phyloP scores from a whole-genome alignment of 305 asterid species.

The Solanum hybrid region DNA sequence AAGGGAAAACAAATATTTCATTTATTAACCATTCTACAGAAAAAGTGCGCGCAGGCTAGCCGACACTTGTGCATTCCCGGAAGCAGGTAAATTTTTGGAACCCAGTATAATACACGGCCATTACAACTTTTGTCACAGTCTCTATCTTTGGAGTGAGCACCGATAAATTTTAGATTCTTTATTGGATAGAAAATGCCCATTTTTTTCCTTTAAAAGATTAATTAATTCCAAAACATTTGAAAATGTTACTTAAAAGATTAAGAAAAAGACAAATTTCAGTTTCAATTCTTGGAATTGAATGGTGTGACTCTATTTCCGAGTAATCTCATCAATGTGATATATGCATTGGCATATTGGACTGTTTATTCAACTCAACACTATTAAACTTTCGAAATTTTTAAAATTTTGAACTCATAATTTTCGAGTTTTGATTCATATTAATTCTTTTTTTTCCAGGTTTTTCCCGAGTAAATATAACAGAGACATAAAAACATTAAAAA shows the following conservation, averaged over 20 bases:
- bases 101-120: neutral
- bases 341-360: neutral
- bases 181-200: neutral
- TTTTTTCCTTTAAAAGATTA: neutral
- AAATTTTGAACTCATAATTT: neutral
- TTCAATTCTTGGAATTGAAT: constrained; percentile 14
- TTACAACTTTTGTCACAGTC: neutral
- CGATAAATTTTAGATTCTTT: neutral
- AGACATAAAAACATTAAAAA: constrained; percentile 61
- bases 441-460: constrained; percentile 29
- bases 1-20: constrained; percentile 75
- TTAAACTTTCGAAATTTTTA: neutral
- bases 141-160: too few species aligned
- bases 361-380: neutral
- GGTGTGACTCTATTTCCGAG: constrained; percentile 7
- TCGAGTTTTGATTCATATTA: rapidly evolving
- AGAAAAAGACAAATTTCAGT: neutral
- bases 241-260: neutral
- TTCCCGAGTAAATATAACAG: constrained; percentile 84
- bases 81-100: constrained; percentile 47
- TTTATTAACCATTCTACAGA: constrained; percentile 44
- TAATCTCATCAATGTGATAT: neutral
- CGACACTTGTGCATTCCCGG: constrained; percentile 75
- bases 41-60: constrained; percentile 54
- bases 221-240: neutral